These are phyloP conservation scores for Ballota nigra DNA, from an alignment of 257 asterid genomes.

Conservation along the genomic window DNA sequence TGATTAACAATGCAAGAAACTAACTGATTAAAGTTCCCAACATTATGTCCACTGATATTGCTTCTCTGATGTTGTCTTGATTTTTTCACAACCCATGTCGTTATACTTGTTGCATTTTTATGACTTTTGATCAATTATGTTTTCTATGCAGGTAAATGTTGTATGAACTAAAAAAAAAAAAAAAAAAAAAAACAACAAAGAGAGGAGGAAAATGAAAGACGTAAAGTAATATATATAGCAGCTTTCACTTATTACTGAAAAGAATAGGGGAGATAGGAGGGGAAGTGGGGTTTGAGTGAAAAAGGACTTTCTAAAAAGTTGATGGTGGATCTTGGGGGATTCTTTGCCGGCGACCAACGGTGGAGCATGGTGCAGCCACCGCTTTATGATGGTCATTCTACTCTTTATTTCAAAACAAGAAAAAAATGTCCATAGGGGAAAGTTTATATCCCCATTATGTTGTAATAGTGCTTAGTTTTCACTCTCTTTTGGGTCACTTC, in stretches of 20 bases:
- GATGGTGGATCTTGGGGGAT: slow-evolving; percentile 38
- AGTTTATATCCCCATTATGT: neutral
- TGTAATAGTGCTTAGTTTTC: slow-evolving; percentile 9
- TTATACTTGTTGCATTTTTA: slow-evolving; percentile 14
- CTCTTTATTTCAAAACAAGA: neutral
- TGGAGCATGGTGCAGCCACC: slow-evolving; percentile 37
- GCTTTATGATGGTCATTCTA: slow-evolving; percentile 29
- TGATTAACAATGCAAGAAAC: neutral
- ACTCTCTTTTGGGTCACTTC: slow-evolving; percentile 4
- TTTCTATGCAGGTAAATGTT: slow-evolving; percentile 32
- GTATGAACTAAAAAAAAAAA: neutral
- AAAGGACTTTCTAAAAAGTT: slow-evolving; percentile 16
- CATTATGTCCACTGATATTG: slow-evolving; percentile 9
- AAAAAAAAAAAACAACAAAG: neutral
- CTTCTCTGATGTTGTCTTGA: slow-evolving; percentile 12
- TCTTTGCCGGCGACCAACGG: slow-evolving; percentile 41
- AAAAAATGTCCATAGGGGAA: slow-evolving; percentile 1
- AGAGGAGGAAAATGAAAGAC: slow-evolving; percentile 3
- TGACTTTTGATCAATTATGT: slow-evolving; percentile 8
- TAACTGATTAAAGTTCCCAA: slow-evolving; percentile 19
- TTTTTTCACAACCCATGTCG: neutral
- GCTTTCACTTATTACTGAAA: slow-evolving; percentile 29
- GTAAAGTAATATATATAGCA: slow-evolving; percentile 20
- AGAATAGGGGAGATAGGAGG: slow-evolving; percentile 17
- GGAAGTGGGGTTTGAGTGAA: slow-evolving; percentile 23